These are phyloP conservation scores for Phytophthora meadii DNA, from an alignment of 352 stramenopile genomes.

Conservation along the genomic window DNA sequence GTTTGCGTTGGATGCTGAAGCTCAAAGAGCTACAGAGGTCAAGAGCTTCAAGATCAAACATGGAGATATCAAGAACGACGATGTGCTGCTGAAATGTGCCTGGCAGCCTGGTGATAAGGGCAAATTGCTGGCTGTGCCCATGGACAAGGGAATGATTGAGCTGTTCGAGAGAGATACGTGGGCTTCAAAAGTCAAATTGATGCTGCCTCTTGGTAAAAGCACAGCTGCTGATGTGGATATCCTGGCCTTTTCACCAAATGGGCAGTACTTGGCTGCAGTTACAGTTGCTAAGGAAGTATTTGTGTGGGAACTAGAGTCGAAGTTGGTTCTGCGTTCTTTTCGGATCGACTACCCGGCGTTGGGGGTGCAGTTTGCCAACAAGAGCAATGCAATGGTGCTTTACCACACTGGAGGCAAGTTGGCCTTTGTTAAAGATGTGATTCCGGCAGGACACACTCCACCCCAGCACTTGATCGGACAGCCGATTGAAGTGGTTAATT, in stretches of 20 bases:
- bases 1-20: conserved; percentile 56
- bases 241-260: conserved; percentile 81
- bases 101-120: conserved; percentile 53
- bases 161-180: conserved; percentile 63
- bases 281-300: conserved; percentile 80
- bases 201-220: conserved; percentile 67
- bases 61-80: conserved; percentile 62
- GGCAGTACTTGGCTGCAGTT: conserved; percentile 70
- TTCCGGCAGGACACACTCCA: conserved; percentile 61
- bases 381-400: conserved; percentile 59
- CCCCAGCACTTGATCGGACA: conserved; percentile 50
- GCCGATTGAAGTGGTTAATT: conserved; percentile 3
- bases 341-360: conserved; percentile 63
- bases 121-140: conserved; percentile 64
- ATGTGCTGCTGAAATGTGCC: conserved; percentile 69
- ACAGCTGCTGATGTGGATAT: conserved; percentile 71
- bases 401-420: conserved; percentile 71
- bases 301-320: conserved; percentile 65
- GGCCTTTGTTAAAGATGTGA: conserved; percentile 70
- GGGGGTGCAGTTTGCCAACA: conserved; percentile 64
- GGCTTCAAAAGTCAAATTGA: conserved; percentile 46
- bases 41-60: conserved; percentile 69
- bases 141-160: conserved; percentile 74
- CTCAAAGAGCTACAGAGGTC: conserved; percentile 47
- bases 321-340: conserved; percentile 65